Base-by-base conservation (phyloP, 2,329 filamentous ascomycete species). In the Aspergillus novoparasiticus region DNA sequence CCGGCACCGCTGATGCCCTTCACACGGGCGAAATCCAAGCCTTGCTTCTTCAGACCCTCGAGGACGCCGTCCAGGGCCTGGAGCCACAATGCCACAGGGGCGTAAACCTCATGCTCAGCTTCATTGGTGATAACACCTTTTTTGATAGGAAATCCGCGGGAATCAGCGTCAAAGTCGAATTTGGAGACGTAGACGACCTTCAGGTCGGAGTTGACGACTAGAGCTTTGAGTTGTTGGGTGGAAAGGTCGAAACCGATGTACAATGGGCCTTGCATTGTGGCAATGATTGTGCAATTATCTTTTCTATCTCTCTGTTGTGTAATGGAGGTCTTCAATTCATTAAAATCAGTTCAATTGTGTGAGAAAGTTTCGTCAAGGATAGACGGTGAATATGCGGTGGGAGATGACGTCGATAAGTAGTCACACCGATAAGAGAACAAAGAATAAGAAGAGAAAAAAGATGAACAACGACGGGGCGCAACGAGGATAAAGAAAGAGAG, bases 241-340 rank as follows among this genome's bases (percentile, higher is more conserved):
- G 94, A 97, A 64, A 98, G 89, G 81, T 99, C 95, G 78, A 98
- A 94, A 64, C 95, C 95, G 73, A 97, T 84, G 76, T 96, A 97
- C 65, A 96, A 82, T 21, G 91, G 89, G 36, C 81, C 84, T 65
- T 78, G 69, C 34, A 75, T 70, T 54, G 78, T 71, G 78, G 82
- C 81, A 51, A 61, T 73, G 62, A 11, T 28, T 50, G 46, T 32
- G 19, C n/a, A n/a, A 19, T 12, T 32, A 11, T 23, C 19, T 32
- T 6, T 32, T 32, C 48, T 51, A 28, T 19, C 5, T 8, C 16
- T 9, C 23, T 50, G 60, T 57, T 58, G 45, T 34, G 48, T n/a
- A 48, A 14, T 28, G 45, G 21, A 41, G 6, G 8, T 23, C 6
- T 48, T 51, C 6, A 34, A 32, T 21, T 51, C 16, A 19, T 41